These are phyloP conservation scores for Pseudocercospora fijiensis DNA, from an alignment of 2,329 filamentous ascomycete species.

Conservation along the genomic window DNA sequence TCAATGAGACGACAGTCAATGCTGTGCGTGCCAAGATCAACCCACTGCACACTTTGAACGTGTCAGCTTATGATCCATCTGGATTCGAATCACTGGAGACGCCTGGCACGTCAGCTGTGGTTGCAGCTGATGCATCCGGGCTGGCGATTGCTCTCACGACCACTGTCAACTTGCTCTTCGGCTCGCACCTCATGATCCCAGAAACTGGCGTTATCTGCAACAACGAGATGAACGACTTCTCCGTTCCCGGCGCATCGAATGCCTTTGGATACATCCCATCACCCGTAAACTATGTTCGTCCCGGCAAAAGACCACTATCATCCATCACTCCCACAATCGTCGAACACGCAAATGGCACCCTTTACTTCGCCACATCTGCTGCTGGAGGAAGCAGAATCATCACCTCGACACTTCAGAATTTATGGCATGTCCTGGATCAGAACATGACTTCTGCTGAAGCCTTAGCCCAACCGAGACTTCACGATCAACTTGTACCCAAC, in stretches of 20 bases:
- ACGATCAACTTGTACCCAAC: constrained; percentile 80
- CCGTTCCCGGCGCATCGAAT: constrained; percentile 73
- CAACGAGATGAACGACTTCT: constrained; percentile 69
- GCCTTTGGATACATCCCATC: constrained; percentile 82
- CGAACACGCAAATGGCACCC: constrained; percentile 62
- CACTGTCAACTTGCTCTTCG: constrained; percentile 85
- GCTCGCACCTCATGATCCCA: constrained; percentile 73
- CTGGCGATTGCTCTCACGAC: constrained; percentile 80
- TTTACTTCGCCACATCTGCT: constrained; percentile 70
- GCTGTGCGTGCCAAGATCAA: constrained; percentile 66
- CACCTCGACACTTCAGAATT: constrained; percentile 70
- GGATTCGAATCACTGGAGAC: constrained; percentile 66
- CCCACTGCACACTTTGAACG: constrained; percentile 68
- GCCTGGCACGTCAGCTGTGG: constrained; percentile 72
- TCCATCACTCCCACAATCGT: constrained; percentile 79
- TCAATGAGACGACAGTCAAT: constrained; percentile 60
- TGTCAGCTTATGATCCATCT: constrained; percentile 70
- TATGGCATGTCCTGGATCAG: constrained; percentile 71
- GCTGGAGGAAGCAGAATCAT: constrained; percentile 82
- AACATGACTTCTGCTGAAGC: constrained; percentile 61
- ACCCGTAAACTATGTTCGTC: constrained; percentile 75
- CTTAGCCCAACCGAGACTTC: constrained; percentile 66
- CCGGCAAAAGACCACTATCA: constrained; percentile 78
- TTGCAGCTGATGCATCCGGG: constrained; percentile 69
- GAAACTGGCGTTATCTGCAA: constrained; percentile 77